A percentile compares a stretch with the other conserved stretches of the same genome.
Evolutionary conservation across 257 asterid genomes (phyloP).

Genomic region (Gentiana dahurica): DNA sequence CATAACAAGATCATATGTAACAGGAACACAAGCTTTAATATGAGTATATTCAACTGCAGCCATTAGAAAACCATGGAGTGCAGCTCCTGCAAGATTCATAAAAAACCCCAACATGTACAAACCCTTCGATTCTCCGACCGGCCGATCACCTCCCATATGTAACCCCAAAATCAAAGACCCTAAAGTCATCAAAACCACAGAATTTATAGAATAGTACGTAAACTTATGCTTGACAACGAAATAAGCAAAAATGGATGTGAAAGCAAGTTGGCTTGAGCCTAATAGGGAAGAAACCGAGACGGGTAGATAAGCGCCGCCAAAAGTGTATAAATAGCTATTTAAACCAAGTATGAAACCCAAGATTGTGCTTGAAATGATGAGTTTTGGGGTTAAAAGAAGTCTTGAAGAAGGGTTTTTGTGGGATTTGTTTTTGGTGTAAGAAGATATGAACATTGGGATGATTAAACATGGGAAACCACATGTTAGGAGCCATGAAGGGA

Average conservation of each 20-base stretch:
- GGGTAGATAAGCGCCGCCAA: conserved; percentile 20
- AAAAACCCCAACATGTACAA: conserved; percentile 18
- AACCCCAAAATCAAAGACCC: conserved; percentile 25
- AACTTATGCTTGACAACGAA: conserved; percentile 20
- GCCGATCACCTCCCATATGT: conserved; percentile 20
- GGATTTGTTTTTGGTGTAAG: background rate
- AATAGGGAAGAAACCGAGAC: conserved; percentile 24
- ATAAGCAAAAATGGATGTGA: conserved; percentile 19
- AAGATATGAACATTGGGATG: conserved; percentile 16
- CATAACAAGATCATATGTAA: conserved; percentile 17
- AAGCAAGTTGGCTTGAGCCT: conserved; percentile 18
- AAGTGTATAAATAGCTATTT: conserved; percentile 23
- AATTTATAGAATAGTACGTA: conserved; percentile 18
- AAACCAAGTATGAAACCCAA: conserved; percentile 19
- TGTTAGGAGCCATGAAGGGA: conserved; percentile 21
- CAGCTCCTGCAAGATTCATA: conserved; percentile 23
- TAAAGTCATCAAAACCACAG: conserved; percentile 22
- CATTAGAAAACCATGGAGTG: conserved; percentile 23
- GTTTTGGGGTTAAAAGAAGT: conserved; percentile 13
- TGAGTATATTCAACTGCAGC: conserved; percentile 20
- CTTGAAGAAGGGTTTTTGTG: background rate
- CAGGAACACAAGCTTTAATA: conserved; percentile 15
- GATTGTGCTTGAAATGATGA: conserved; percentile 7
- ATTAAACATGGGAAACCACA: conserved; percentile 26
- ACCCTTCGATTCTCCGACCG: conserved; percentile 18